These are phyloP conservation scores for Cicer yamashitae DNA, from an alignment of 306 rosid species.

Conservation along the genomic window DNA sequence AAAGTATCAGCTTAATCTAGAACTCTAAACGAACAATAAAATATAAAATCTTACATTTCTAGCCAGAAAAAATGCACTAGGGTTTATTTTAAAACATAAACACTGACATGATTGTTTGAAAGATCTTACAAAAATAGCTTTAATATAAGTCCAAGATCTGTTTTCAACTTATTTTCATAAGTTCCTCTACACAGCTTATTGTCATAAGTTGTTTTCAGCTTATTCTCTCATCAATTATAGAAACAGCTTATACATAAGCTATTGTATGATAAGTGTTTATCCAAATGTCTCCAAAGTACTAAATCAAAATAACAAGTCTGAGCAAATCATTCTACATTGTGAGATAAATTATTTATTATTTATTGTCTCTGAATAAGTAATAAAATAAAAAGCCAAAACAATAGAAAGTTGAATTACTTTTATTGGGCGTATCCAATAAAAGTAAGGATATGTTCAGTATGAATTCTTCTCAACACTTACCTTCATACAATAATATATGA, in stretches of 20 bases:
- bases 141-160: not conserved
- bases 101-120: not conserved
- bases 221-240: not conserved
- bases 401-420: slow-evolving; percentile 51
- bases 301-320: slow-evolving; percentile 1
- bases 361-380: slow-evolving; percentile 51
- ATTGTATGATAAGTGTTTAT: not conserved
- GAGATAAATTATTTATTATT: slow-evolving; percentile 36
- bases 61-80: not conserved
- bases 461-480: slow-evolving; percentile 55
- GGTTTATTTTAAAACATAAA: not conserved
- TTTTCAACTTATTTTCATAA: not conserved
- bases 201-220: not conserved
- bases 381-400: not conserved
- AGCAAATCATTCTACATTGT: not conserved
- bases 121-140: not conserved
- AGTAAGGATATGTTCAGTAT: slow-evolving; percentile 54
- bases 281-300: not conserved
- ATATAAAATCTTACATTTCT: not conserved
- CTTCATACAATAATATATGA: slow-evolving; percentile 43
- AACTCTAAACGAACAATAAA: slow-evolving; percentile 5
- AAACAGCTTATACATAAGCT: not conserved
- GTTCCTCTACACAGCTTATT: not conserved
- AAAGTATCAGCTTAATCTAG: slow-evolving; percentile 35
- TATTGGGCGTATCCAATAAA: slow-evolving; percentile 42